Evolutionary conservation across 257 asterid genomes (phyloP), one percentile per base, ranked within the genome.

Genomic region (Scutellaria barbata): DNA sequence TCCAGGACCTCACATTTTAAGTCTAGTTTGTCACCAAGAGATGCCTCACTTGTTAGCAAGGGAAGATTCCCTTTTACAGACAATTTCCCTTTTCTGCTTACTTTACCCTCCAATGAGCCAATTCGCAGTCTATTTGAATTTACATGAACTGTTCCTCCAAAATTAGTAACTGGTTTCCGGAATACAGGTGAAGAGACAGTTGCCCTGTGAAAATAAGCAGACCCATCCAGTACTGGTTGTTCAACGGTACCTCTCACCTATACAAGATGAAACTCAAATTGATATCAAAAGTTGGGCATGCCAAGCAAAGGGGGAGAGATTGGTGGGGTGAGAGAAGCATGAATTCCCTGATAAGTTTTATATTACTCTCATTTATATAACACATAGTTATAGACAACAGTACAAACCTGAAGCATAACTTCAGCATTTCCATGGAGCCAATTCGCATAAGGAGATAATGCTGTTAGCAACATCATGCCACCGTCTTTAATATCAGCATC

Each of bases 391-490:
- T 46, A 51, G 52, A 62, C 39, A 75, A 50, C 61, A 63, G 11
- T 70, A 81, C 79, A 57, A 72, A 90, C 98, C 96, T 92, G 98
- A 71, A 95, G 96, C 96, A 86, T 79, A 74, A 95, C 89, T 76
- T 95, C 99, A 69, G 99, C 99, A 86, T 76, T 92, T 66, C 99
- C 99, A 17, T 95, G 93, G 69, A 95, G 95, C 99, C 99, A 95
- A 76, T 92, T 92, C 33, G 96, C 99, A 80, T 95, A 82, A 71
- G 99, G 99, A 80, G 99, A 92, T 75, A 92, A 80, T 42, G 99
- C 98, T 30, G 99, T 89, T 77, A 95, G 82, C 85, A 95, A 80
- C 94, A 89, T 89, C 99, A 95, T 95, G 76, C 99, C 99, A 61
- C 96, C 96, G 61, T 95, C 99, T 84, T 89, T 95, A 61, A 95